A percentile compares a stretch with the other conserved stretches of the same genome.
These are phyloP conservation scores for Erythrobasidium yunnanense DNA, from an alignment of 768 basidiomycete genomes.

Conservation along the genomic window DNA sequence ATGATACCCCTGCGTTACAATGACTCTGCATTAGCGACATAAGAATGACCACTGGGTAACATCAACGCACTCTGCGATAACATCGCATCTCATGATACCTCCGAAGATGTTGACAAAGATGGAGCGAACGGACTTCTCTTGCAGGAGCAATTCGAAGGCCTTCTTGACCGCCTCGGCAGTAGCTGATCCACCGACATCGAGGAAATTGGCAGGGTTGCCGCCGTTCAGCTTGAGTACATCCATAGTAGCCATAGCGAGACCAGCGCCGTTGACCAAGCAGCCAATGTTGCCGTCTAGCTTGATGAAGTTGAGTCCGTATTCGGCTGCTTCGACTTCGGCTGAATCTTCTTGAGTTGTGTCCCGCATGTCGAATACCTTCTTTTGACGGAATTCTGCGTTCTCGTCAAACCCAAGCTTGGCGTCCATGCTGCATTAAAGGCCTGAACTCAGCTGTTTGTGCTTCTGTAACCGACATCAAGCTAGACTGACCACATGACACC, in stretches of 20 bases:
- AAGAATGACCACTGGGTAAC: not conserved
- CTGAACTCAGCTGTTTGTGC: too few species aligned
- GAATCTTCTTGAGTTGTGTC: conserved; percentile 92
- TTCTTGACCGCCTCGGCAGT: conserved; percentile 99
- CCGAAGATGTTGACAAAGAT: conserved; percentile 99
- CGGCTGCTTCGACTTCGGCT: conserved; percentile 94
- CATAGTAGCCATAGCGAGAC: conserved; percentile 99
- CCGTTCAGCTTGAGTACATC: conserved; percentile 94
- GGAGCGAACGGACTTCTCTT: conserved; percentile 85
- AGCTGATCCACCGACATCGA: conserved; percentile 92
- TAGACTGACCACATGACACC: conserved; percentile 89
- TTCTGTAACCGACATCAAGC: too few species aligned
- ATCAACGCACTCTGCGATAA: conserved; percentile 60
- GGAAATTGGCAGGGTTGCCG: conserved; percentile 94
- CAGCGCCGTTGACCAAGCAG: conserved; percentile 96
- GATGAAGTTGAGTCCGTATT: conserved; percentile 93
- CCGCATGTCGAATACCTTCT: conserved; percentile 72
- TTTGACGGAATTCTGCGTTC: conserved; percentile 95
- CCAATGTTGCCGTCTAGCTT: conserved; percentile 96
- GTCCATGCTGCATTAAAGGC: conserved; percentile 65
- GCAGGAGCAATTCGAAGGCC: conserved; percentile 87
- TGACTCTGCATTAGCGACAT: not conserved
- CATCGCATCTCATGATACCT: conserved; percentile 91
- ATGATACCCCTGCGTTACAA: conserved; percentile 63
- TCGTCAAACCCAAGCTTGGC: conserved; percentile 99